Conservation (phyloP, 352 stramenopile genomes). For the Phytopythium delawarense region DNA sequence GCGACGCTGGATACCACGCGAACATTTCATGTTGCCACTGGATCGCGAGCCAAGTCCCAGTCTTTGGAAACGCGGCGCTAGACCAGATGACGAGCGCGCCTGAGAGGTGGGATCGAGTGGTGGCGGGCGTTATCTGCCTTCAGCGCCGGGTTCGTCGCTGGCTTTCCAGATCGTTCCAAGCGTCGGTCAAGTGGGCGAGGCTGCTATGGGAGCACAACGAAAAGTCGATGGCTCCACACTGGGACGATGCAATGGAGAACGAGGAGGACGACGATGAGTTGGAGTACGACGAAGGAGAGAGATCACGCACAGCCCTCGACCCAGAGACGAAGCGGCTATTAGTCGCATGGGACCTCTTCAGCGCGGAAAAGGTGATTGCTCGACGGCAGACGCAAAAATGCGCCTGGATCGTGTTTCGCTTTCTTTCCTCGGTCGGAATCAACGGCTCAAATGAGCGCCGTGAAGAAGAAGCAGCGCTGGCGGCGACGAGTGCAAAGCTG, state of each 20-base stretch:
- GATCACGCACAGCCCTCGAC: background rate
- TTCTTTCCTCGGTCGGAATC: conserved; percentile 68
- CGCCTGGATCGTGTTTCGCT: conserved; percentile 81
- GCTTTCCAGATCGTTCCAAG: conserved; percentile 18
- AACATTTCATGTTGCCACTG: conserved; percentile 69
- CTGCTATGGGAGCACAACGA: conserved; percentile 43
- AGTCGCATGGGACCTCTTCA: conserved; percentile 43
- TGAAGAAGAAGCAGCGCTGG: conserved; percentile 66
- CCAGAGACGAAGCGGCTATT: conserved; percentile 23
- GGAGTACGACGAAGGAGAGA: conserved; percentile 17
- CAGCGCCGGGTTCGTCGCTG: conserved; percentile 34
- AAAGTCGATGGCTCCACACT: conserved; percentile 15
- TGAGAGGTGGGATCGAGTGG: conserved; percentile 24
- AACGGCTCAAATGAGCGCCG: conserved; percentile 62
- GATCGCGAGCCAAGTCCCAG: conserved; percentile 48
- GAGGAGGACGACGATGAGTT: conserved; percentile 27
- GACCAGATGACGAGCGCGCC: conserved; percentile 18
- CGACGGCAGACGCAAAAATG: conserved; percentile 65
- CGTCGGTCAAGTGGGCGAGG: conserved; percentile 28
- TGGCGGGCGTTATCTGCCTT: conserved; percentile 26
- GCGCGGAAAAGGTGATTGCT: conserved; percentile 64
- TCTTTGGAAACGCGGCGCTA: conserved; percentile 39
- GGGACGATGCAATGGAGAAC: conserved; percentile 10
- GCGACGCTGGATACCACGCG: conserved; percentile 29
- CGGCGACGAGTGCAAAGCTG: conserved; percentile 64